These are phyloP conservation scores for Clitocybe nebularis DNA, from an alignment of 1,284 basidiomycete genomes.

Conservation along the genomic window DNA sequence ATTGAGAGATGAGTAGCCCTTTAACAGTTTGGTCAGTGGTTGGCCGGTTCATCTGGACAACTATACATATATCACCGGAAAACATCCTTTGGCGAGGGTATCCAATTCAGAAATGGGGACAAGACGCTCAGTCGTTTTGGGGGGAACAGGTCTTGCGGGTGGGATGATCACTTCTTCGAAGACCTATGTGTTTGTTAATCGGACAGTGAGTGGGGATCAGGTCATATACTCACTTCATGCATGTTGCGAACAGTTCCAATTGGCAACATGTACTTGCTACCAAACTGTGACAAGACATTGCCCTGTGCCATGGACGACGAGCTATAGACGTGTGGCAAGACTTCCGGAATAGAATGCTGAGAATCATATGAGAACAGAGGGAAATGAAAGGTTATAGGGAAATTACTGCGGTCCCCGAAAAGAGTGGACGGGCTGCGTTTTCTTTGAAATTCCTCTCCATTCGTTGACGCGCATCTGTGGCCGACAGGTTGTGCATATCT, in stretches of 20 bases:
- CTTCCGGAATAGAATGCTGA: conserved; percentile 55
- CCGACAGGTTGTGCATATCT: conserved; percentile 37
- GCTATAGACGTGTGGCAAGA: conserved; percentile 90
- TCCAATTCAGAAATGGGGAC: conserved; percentile 78
- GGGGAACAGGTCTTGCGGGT: conserved; percentile 78
- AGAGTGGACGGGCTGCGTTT: conserved; percentile 69
- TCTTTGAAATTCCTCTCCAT: conserved; percentile 63
- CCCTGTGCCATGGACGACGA: conserved; percentile 59
- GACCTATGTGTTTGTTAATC: conserved; percentile 32
- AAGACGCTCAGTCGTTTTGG: conserved; percentile 69
- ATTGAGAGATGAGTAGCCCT: conserved; percentile 89
- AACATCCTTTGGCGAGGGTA: conserved; percentile 79
- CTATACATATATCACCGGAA: conserved; percentile 52
- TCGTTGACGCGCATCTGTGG: conserved; percentile 56
- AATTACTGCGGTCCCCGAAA: conserved; percentile 52
- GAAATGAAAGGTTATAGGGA: conserved; percentile 12
- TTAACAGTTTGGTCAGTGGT: conserved; percentile 7
- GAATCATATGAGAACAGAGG: conserved; percentile 6
- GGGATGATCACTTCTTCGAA: conserved; percentile 89
- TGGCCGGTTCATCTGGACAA: neutral
- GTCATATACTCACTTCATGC: conserved; percentile 48
- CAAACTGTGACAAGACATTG: conserved; percentile 68
- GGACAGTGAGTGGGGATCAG: conserved; percentile 5
- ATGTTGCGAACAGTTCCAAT: conserved; percentile 74
- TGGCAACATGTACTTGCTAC: conserved; percentile 81